Evolutionary conservation across 257 asterid genomes (phyloP).

Genomic region (Plantago major): DNA sequence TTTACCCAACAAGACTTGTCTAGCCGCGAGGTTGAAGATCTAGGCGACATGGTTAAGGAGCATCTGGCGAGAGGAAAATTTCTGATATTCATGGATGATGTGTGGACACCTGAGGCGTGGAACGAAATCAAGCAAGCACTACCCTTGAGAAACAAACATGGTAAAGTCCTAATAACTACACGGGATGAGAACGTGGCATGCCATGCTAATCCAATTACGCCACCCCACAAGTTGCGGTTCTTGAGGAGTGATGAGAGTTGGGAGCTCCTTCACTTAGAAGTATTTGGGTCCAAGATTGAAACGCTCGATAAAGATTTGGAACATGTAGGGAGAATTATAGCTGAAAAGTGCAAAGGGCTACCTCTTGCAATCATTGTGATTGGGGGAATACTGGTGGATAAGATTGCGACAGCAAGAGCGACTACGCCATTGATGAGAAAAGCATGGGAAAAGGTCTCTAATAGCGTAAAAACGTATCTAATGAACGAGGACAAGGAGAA

Average conservation of each 20-base stretch:
- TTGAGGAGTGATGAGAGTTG: conserved; percentile 23
- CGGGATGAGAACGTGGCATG: conserved; percentile 26
- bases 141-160: conserved; percentile 19
- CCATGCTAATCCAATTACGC: conserved; percentile 9
- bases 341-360: conserved; percentile 23
- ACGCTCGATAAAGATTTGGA: conserved; percentile 13
- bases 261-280: conserved; percentile 25
- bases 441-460: conserved; percentile 7
- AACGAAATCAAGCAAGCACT: conserved; percentile 20
- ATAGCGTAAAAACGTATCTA: conserved; percentile 4
- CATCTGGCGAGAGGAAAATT: conserved; percentile 19
- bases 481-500: conserved; percentile 1
- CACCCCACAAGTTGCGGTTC: conserved; percentile 23
- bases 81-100: conserved; percentile 34
- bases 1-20: neutral
- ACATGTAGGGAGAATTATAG: conserved; percentile 19
- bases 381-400: conserved; percentile 3
- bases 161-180: conserved; percentile 34
- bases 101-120: conserved; percentile 33
- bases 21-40: neutral
- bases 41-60: neutral
- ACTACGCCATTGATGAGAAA: neutral
- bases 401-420: neutral
- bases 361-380: conserved; percentile 28
- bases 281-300: conserved; percentile 11